Evolutionary conservation across 768 basidiomycete species (phyloP).

Genomic region (Tylopilus intermedius): DNA sequence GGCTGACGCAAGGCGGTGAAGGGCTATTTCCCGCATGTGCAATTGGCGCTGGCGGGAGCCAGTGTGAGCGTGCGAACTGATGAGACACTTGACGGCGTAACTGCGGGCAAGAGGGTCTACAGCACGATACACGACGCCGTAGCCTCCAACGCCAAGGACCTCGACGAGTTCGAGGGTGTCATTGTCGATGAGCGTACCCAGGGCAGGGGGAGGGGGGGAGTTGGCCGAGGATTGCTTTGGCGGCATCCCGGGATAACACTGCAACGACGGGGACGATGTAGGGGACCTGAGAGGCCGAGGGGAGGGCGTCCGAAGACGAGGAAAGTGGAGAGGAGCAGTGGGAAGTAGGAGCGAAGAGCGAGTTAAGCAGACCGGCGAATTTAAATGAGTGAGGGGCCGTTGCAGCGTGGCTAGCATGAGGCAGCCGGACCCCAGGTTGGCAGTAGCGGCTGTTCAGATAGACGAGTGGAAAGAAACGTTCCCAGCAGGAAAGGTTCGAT

Average conservation of each 20-base stretch:
- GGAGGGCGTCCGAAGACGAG: conserved; percentile 21
- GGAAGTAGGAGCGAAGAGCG: conserved; percentile 25
- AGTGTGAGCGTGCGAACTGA: conserved; percentile 43
- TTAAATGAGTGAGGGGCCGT: conserved; percentile 30
- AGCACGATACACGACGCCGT: conserved; percentile 92
- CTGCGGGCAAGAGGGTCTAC: conserved; percentile 53
- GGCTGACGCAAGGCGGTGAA: conserved; percentile 69
- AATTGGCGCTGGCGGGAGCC: conserved; percentile 59
- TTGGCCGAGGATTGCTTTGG: conserved; percentile 30
- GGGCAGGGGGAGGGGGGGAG: conserved; percentile 45
- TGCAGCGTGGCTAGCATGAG: conserved; percentile 36
- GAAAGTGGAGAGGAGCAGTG: conserved; percentile 17
- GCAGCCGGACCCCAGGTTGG: conserved; percentile 28
- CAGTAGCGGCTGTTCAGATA: conserved; percentile 27
- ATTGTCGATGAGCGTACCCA: conserved; percentile 81
- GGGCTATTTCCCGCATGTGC: conserved; percentile 84
- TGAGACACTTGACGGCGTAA: conserved; percentile 90
- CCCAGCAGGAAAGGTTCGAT: conserved; percentile 26
- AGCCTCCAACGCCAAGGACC: conserved; percentile 88
- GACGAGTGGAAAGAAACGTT: conserved; percentile 28
- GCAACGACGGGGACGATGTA: conserved; percentile 14
- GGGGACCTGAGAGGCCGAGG: conserved; percentile 24
- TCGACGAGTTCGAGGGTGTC: conserved; percentile 78
- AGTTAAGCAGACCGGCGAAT: conserved; percentile 22
- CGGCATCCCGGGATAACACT: conserved; percentile 25